Conservation (phyloP, 2,329 filamentous ascomycete species). For the Rhexocercosporidium sp. region DNA sequence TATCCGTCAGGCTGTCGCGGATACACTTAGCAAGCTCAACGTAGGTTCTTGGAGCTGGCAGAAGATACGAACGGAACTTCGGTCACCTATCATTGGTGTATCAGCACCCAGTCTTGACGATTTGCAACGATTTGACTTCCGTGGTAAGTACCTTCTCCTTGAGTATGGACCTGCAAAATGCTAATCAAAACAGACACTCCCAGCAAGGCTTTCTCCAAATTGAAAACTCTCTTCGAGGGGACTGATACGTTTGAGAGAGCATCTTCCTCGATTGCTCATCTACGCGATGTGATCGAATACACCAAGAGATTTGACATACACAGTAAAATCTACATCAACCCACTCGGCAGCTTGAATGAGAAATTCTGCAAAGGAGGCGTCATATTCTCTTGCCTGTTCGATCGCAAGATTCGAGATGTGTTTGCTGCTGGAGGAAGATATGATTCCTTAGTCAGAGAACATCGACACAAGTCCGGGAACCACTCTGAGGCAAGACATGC, state of each 20-base stretch:
- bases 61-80: constrained; percentile 80
- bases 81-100: constrained; percentile 80
- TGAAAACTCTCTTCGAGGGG: constrained; percentile 65
- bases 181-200: constrained; percentile 52
- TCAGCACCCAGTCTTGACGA: constrained; percentile 91
- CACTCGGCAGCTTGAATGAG: constrained; percentile 87
- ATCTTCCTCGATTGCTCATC: constrained; percentile 76
- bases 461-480: constrained; percentile 71
- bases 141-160: constrained; percentile 55
- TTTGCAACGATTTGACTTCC: constrained; percentile 87
- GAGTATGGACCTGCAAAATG: constrained; percentile 15
- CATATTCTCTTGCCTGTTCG: constrained; percentile 89
- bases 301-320: constrained; percentile 75
- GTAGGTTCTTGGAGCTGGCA: constrained; percentile 81
- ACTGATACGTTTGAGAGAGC: constrained; percentile 75
- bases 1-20: constrained; percentile 75
- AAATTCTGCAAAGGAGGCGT: constrained; percentile 87
- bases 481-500: constrained; percentile 74
- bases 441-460: constrained; percentile 85
- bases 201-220: constrained; percentile 60
- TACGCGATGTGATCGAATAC: constrained; percentile 79
- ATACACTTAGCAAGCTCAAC: constrained; percentile 86
- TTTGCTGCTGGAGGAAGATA: constrained; percentile 95
- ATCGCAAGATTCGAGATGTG: constrained; percentile 81
- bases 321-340: constrained; percentile 82